Evolutionary conservation across 495 filamentous ascomycete species (phyloP), one percentile per base, ranked within the genome.

Genomic region (Talaromyces trachyspermus): DNA sequence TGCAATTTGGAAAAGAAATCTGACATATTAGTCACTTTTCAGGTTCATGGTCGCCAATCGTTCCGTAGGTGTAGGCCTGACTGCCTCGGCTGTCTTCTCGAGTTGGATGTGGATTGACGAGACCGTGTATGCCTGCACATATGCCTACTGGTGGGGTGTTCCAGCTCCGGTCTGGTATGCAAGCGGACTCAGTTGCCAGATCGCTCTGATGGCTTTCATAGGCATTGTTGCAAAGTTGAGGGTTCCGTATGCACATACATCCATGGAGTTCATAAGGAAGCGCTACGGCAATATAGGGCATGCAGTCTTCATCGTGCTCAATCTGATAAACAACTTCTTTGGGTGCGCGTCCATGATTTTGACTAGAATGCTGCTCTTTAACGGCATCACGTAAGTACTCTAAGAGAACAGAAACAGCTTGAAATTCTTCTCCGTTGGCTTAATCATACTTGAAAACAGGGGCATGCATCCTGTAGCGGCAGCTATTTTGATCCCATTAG

Each of bases 191-290:
- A 68, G 59, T 35, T 65, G 68, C 45, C 64, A 70, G 48, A 66
- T 70, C 41, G 64, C 63, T 22, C 47, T 70, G 33, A 68, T 70
- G 64, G 60, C 66, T 6, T 61, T 55, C 10, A 51, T 70, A 2
- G 66, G 60, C 9, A 61, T 68, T 2, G 58, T 64, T 59, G 63
- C 63, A 26, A 70, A 70, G 49, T 59, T 66, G 43, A 55, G 70
- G 54, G 76, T 76, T 4, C 76, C 76, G 4, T 77, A 51, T 52
- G 75, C 74, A 0, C 75, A 77, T 52, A 80, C 76, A 0, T 78
- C 71, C 18, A 58, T 78, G 4, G 75, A 80, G 52, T 71, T 76
- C 30, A 70, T 78, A 39, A 66, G 68, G 15, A 69, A 72, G 56
- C 66, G 76, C 46, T 78, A 80, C 56, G 74, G 75, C 18, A 59